phyloP scores from a whole-genome alignment of 2,329 filamentous ascomycete species.

The Pyricularia grisea region DNA sequence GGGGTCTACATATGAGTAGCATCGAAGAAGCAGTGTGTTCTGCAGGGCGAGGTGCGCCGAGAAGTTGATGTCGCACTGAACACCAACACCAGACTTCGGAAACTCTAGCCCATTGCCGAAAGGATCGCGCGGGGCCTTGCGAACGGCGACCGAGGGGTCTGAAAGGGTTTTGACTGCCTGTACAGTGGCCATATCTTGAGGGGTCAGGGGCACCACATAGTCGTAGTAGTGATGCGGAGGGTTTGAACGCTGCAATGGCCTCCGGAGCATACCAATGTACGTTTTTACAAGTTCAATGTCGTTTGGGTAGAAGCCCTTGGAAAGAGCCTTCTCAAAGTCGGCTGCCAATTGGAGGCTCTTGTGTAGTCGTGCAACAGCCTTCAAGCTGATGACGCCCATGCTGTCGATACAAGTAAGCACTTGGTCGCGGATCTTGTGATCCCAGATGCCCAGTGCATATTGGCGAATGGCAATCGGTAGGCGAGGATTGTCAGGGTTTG shows the following conservation, averaged over 20 bases:
- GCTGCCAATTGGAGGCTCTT: constrained; percentile 44
- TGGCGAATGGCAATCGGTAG: constrained; percentile 23
- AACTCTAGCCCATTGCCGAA: constrained; percentile 62
- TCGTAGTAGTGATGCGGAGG: constrained; percentile 15
- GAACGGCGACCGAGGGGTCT: constrained; percentile 38
- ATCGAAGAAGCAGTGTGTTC: constrained; percentile 73
- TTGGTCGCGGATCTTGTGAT: constrained; percentile 32
- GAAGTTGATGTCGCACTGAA: constrained; percentile 90
- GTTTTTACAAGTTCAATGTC: constrained; percentile 27
- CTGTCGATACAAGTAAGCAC: constrained; percentile 25
- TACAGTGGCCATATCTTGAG: constrained; percentile 23
- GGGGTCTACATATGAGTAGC: constrained; percentile 71
- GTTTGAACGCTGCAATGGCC: constrained; percentile 18
- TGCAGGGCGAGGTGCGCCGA: constrained; percentile 74
- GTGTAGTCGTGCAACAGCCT: constrained; percentile 37
- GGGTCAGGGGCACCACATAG: constrained; percentile 27
- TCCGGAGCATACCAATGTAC: constrained; percentile 42
- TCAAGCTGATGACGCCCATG: constrained; percentile 21
- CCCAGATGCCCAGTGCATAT: constrained; percentile 44
- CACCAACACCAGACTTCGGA: constrained; percentile 65
- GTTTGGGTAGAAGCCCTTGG: constrained; percentile 33
- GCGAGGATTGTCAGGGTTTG: constrained; percentile 12
- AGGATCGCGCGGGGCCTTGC: constrained; percentile 42
- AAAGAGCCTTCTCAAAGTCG: constrained; percentile 45
- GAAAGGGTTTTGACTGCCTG: constrained; percentile 33